Percentiles rank a stretch among this genome's conserved stretches.
Conservation (phyloP, 495 filamentous ascomycete genomes). For the Penicillium maclennaniae region DNA sequence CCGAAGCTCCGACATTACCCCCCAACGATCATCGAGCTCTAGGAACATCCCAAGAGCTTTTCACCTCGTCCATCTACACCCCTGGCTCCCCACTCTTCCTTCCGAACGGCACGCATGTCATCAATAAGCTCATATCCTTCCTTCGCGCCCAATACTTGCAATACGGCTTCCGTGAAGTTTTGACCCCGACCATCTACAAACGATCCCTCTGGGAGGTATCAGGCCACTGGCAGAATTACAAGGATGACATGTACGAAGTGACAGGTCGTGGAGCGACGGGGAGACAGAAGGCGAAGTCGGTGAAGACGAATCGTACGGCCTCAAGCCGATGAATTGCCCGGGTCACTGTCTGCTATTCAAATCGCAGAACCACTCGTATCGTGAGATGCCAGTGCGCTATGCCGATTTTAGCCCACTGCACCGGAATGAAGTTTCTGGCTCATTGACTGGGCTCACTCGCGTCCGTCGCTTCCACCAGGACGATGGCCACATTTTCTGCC, state of each 20-base stretch:
- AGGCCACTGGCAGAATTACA: conserved; percentile 91
- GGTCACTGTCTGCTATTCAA: conserved; percentile 89
- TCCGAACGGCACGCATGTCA: conserved; percentile 78
- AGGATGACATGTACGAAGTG: conserved; percentile 92
- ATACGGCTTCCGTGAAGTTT: conserved; percentile 88
- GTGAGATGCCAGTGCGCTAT: conserved; percentile 83
- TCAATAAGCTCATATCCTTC: conserved; percentile 83
- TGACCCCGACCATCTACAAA: conserved; percentile 94
- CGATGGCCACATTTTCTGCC: conserved; percentile 93
- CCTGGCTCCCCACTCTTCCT: conserved; percentile 88
- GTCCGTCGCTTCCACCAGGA: conserved; percentile 95
- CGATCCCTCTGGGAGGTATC: conserved; percentile 83
- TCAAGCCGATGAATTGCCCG: conserved; percentile 98
- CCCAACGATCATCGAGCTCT: conserved; percentile 65
- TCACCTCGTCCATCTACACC: conserved; percentile 72
- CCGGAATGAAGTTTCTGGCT: conserved; percentile 83
- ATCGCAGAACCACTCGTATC: conserved; percentile 66
- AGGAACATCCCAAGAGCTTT: conserved; percentile 68
- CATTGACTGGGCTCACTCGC: conserved; percentile 80
- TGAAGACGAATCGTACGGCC: conserved; percentile 76
- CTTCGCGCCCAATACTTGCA: conserved; percentile 80
- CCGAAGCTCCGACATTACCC: conserved; percentile 24
- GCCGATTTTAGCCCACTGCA: conserved; percentile 92
- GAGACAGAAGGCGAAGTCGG: conserved; percentile 41
- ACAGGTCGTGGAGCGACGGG: conserved; percentile 56